Evolutionary conservation across 257 asterid species (phyloP), one percentile per base, ranked within the genome.

Genomic region (Fraxinus pennsylvanica): DNA sequence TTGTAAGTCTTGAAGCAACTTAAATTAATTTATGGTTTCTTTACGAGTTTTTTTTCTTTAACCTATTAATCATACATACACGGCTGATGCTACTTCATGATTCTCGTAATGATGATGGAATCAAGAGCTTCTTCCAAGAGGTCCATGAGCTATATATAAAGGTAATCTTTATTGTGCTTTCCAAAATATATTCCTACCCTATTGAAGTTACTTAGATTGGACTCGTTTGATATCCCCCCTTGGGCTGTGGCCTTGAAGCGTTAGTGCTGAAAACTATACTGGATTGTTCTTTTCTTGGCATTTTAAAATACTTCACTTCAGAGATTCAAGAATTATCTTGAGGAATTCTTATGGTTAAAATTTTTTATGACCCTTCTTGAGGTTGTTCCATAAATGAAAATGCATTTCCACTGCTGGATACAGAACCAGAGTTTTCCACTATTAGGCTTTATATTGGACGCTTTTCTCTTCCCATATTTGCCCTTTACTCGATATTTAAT

Each of bases 71-170:
- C 74, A 59, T 88, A 95, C 99, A 95, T 89, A 93, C 98, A 76
- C 96, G 97, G 82, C 57, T 93, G 78, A 93, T 93, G 99, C 88
- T 95, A 86, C 99, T 95, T 85, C 99, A 95, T 33, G 99, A 95
- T 88, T 86, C 99, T 69, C 97, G 96, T 72, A 95, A 95, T 81
- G 99, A 95, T 66, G 98, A 93, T 85, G 99, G 99, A 73, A 93
- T 95, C 85, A 95, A 95, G 87, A 95, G 97, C 88, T 93, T 95
- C 91, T 95, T 95, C 83, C 98, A 92, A 80, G 97, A 94, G 84
- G 98, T 94, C 80, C 98, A 94, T 77, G 97, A 94, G 85, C 92
- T 94, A 25, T 94, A 94, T 82, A 88, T 94, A 79, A 92, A 94
- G 97, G 97, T 86, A 79, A 83, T 82, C 45, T 71, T 33, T 73